Evolutionary conservation across 2,329 filamentous ascomycete species (phyloP).

Genomic region (Colletotrichum gigasporum): DNA sequence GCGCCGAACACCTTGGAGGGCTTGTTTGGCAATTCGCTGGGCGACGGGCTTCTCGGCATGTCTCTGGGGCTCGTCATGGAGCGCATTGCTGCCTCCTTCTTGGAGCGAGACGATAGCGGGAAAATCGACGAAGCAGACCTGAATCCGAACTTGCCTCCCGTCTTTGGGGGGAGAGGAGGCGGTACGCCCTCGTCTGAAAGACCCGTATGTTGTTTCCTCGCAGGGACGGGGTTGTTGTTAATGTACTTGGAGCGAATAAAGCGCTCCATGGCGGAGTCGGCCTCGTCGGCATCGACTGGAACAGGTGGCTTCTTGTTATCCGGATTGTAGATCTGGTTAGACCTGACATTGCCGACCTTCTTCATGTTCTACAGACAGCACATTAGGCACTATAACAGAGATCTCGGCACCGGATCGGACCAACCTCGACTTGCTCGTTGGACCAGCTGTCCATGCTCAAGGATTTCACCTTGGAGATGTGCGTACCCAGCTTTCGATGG

Average conservation of each 20-base stretch:
- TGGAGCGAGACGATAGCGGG: constrained; percentile 68
- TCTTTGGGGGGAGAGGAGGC: constrained; percentile 71
- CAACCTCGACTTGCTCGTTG: constrained; percentile 93
- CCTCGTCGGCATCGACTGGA: constrained; percentile 90
- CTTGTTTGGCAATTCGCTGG: constrained; percentile 64
- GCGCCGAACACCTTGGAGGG: constrained; percentile 76
- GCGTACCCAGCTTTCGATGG: constrained; percentile 95
- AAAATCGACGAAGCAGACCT: constrained; percentile 74
- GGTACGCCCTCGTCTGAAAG: constrained; percentile 67
- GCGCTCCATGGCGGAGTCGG: constrained; percentile 92
- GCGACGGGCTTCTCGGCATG: constrained; percentile 43
- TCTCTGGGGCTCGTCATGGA: constrained; percentile 34
- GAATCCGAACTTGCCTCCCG: constrained; percentile 69
- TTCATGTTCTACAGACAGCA: constrained; percentile 82
- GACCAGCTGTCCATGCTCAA: constrained; percentile 99
- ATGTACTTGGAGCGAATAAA: constrained; percentile 97
- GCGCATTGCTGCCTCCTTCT: constrained; percentile 57
- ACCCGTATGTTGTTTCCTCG: constrained; percentile 52
- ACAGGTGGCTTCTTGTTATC: constrained; percentile 83
- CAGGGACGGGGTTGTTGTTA: constrained; percentile 55
- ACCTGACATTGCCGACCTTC: constrained; percentile 84
- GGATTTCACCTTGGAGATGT: constrained; percentile 98
- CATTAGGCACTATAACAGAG: not conserved
- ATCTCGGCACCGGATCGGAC: constrained; percentile 38
- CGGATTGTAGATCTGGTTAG: constrained; percentile 91